Evolutionary conservation across 129 eudicot species (phyloP).

Genomic region (Helianthus tuberosus): DNA sequence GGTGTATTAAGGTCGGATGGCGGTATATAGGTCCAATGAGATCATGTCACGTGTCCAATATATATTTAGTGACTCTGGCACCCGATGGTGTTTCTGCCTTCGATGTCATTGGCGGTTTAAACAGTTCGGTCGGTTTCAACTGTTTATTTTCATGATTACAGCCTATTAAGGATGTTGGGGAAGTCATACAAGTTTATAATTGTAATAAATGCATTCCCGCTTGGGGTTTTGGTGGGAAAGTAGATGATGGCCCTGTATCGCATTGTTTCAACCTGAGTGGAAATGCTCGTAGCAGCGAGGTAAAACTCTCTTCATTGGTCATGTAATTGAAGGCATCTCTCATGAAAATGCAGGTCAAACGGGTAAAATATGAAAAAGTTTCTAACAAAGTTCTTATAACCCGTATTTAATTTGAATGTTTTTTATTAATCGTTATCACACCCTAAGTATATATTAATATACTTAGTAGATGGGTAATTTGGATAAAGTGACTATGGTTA

Average conservation of each 20-base stretch:
- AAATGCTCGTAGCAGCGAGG: conserved; percentile 55
- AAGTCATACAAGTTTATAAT: conserved; percentile 93
- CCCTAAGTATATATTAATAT: not conserved
- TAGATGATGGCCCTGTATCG: conserved; percentile 49
- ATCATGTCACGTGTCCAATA: no score
- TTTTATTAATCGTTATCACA: not conserved
- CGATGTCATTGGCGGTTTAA: no score
- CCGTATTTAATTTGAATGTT: not conserved
- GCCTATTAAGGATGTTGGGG: conserved; percentile 95
- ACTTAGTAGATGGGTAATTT: no score
- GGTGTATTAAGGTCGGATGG: no score
- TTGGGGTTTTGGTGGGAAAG: conserved; percentile 96
- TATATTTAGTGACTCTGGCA: no score
- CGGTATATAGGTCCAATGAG: no score
- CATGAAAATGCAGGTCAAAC: not conserved
- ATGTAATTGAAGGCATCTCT: no score
- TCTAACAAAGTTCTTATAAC: not conserved
- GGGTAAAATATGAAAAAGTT: not conserved
- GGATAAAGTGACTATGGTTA: no score
- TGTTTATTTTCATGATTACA: conserved; percentile 30
- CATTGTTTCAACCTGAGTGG: conserved; percentile 94
- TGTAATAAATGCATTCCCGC: conserved; percentile 81
- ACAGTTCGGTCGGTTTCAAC: no score
- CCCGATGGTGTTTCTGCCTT: no score
- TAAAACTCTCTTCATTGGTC: conserved; percentile 18